These are phyloP conservation scores for Eimeria sp. DNA, from an alignment of 169 alveolate genomes.

Conservation along the genomic window DNA sequence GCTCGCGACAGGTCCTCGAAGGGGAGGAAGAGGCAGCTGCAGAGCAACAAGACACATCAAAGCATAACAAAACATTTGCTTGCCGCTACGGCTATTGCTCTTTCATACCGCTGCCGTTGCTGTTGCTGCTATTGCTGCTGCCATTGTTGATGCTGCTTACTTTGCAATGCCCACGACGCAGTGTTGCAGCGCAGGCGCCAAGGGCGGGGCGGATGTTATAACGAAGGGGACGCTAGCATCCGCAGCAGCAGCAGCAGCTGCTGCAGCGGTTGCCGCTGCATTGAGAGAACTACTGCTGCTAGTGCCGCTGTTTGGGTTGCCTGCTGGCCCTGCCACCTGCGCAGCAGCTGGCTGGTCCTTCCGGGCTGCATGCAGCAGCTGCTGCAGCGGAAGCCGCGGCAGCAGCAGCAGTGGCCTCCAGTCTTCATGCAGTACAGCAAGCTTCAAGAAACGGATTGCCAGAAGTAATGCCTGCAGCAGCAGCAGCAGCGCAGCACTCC, in stretches of 20 bases:
- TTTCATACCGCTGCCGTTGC: background rate
- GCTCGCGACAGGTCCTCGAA: constrained; percentile 57
- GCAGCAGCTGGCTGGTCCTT: constrained; percentile 37
- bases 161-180: constrained; percentile 67
- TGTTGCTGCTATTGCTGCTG: constrained; percentile 50
- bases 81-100: background rate
- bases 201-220: background rate
- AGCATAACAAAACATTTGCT: background rate
- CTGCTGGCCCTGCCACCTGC: constrained; percentile 36
- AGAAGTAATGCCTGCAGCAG: constrained; percentile 79
- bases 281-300: constrained; percentile 18
- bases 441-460: constrained; percentile 85
- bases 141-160: constrained; percentile 37
- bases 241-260: background rate
- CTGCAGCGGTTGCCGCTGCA: background rate
- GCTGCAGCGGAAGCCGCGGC: constrained; percentile 78
- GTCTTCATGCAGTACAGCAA: constrained; percentile 84
- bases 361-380: constrained; percentile 51
- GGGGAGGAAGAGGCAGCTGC: constrained; percentile 62
- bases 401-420: constrained; percentile 83
- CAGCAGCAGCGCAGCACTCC: background rate
- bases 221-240: constrained; percentile 53
- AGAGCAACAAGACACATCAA: background rate
- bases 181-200: constrained; percentile 75
- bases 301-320: background rate